Evolutionary conservation across 768 basidiomycete genomes (phyloP).

Genomic region (Paxillus rubicundulus): DNA sequence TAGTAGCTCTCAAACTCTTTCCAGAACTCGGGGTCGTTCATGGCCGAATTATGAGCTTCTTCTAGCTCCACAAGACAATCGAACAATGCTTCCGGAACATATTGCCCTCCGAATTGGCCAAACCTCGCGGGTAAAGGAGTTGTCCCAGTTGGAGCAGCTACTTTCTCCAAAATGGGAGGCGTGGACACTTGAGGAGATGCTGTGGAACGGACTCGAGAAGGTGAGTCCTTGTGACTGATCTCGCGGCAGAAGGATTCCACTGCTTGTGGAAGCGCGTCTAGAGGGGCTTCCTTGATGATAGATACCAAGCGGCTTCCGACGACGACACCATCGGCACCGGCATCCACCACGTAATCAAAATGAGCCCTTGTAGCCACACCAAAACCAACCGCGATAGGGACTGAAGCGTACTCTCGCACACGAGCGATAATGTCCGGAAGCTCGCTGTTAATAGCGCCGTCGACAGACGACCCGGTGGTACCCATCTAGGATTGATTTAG

Average conservation of each 20-base stretch:
- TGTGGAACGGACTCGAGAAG: constrained; percentile 8
- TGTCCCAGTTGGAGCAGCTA: constrained; percentile 31
- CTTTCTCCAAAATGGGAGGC: constrained; percentile 8
- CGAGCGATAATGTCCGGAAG: constrained; percentile 84
- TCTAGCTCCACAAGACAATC: constrained; percentile 90
- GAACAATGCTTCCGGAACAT: constrained; percentile 94
- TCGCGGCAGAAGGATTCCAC: constrained; percentile 76
- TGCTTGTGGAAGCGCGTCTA: constrained; percentile 44
- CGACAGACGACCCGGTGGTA: constrained; percentile 88
- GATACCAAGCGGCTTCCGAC: constrained; percentile 85
- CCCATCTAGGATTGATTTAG: constrained; percentile 70
- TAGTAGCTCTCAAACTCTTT: constrained; percentile 86
- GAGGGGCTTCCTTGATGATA: constrained; percentile 67
- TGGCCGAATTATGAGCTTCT: constrained; percentile 83
- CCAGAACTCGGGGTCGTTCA: constrained; percentile 88
- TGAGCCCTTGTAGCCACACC: constrained; percentile 90
- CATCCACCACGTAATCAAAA: constrained; percentile 78
- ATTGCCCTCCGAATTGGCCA: constrained; percentile 95
- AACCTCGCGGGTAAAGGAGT: constrained; percentile 76
- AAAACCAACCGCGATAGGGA: constrained; percentile 94
- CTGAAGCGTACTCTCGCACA: constrained; percentile 71
- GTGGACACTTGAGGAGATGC: neutral
- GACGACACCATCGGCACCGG: constrained; percentile 95
- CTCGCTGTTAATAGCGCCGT: constrained; percentile 64
- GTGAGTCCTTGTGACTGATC: constrained; percentile 48